Evolutionary conservation across 805 yeast genomes (phyloP), one percentile per base, ranked within the genome.

Genomic region (Candida dajiaensis): DNA sequence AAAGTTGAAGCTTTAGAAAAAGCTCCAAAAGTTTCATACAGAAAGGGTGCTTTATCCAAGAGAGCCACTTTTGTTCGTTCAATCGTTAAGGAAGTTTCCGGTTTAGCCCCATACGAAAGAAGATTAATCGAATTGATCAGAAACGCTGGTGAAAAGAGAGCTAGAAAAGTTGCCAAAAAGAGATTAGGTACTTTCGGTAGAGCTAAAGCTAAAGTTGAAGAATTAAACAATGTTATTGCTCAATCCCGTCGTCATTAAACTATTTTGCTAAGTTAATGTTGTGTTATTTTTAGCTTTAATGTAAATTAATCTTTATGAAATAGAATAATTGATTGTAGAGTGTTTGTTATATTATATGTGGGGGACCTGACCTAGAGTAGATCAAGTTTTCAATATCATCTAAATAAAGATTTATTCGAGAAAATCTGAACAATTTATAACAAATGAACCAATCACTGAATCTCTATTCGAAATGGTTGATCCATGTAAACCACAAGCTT

Each of bases 121-220:
- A 90, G 99, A 81, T 84, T 94, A 73, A 86, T 95, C 70, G 99
- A 94, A 81, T 83, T 94, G 79, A 83, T 94, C 85, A 94, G 99
- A 85, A 94, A 95, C 81, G 90, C 97, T 73, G 96, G 97, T 84
- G 99, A 94, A 81, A 94, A 94, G 95, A 94, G 98, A 83, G 99
- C 99, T 65, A 88, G 94, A 89, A 94, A 94, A 89, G 89, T 94
- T 72, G 97, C 98, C 63, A 94, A 94, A 94, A 94, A 88, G 96
- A 92, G 94, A 88, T 88, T 94, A 72, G 99, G 99, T 80, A 89
- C 99, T 68, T 95, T 92, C 85, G 84, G 83, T 81, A 95, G 99
- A 83, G 97, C 98, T 69, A 88, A 89, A 87, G 94, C 89, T 74
- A 94, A 94, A 90, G 95, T 94, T 73, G 99, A 94, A 80, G 97